Evolutionary conservation across 1,139 yeast species (phyloP), one percentile per base, ranked within the genome.

Genomic region (Candida glucosophila): DNA sequence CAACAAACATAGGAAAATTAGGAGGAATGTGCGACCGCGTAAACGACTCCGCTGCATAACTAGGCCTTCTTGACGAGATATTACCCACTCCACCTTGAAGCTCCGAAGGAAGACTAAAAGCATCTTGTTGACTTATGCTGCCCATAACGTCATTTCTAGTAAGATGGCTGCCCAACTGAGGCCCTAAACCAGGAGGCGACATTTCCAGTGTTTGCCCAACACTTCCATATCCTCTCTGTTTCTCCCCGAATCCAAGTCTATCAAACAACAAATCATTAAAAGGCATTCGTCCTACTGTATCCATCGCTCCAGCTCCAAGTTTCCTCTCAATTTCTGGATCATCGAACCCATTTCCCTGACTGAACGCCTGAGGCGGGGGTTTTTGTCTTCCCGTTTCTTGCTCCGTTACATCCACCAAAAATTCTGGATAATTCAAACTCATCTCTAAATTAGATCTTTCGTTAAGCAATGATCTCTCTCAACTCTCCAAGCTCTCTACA

Each of bases 21-120:
- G 24, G 27, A 14, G 21, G 26, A 15, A 22, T 23, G 19, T 14
- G 22, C 22, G 56, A 53, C 26, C 73, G 49, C 5, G 72, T 67
- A 36, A 65, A 64, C 9, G 69, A 57, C 40, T 75, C 82, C 6
- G 81, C 81, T 5, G 80, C 74, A 39, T 70, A 74, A 31, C 74
- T 63, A 17, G 81, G 81, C 47, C 82, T 59, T 47, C 82, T 59
- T 6, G 77, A 67, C 15, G 72, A 67, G 22, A 75, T 73, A 31
- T 62, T 72, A 10, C 74, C 73, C 3, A 75, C 57, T 1, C 82
- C 82, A 17, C 81, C 80, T 47, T 73, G 80, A 23, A 75, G 55
- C 37, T 75, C 81, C 6, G 55, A 33, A 0, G 82, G 81, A 30
- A 75, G 53, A 31, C 55, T 61, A 47, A 74, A 73, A 12, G 47